Evolutionary conservation across 2,329 filamentous ascomycete genomes (phyloP).

Genomic region (Botrytis medusae): DNA sequence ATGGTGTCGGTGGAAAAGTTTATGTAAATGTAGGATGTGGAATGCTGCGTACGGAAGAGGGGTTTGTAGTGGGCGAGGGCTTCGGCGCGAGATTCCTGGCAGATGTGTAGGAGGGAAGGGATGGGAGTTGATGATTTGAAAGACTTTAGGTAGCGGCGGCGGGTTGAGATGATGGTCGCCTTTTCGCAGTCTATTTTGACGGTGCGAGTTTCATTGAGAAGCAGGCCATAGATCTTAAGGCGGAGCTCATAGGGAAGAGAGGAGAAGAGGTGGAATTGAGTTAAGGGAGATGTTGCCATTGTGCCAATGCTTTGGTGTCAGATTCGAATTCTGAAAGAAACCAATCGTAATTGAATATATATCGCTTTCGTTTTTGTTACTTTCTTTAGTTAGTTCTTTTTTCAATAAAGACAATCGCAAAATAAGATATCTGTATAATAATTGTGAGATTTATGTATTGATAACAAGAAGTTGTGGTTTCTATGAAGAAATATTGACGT

Average conservation of each 20-base stretch:
- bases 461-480: not conserved
- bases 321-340: not conserved
- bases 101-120: slow-evolving; percentile 36
- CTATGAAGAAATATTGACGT: not conserved
- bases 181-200: slow-evolving; percentile 30
- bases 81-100: slow-evolving; percentile 37
- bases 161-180: slow-evolving; percentile 6
- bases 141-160: slow-evolving; percentile 22
- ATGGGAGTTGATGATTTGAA: slow-evolving; percentile 32
- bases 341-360: too few species aligned
- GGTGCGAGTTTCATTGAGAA: slow-evolving; percentile 27
- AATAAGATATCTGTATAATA: not conserved
- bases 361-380: not conserved
- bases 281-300: slow-evolving; percentile 11
- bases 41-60: slow-evolving; percentile 22
- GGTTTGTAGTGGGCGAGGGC: slow-evolving; percentile 30
- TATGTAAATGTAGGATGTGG: slow-evolving; percentile 29
- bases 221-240: slow-evolving; percentile 34
- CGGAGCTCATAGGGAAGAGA: slow-evolving; percentile 36
- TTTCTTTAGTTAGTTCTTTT: not conserved
- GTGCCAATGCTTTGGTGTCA: too few species aligned
- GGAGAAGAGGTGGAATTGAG: slow-evolving; percentile 35
- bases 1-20: slow-evolving; percentile 30
- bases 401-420: not conserved
- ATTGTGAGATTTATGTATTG: not conserved